Percentiles rank a stretch among this genome's conserved stretches.
These are phyloP conservation scores for Aspergillus flavus DNA, from an alignment of 2,329 filamentous ascomycete genomes.

Conservation along the genomic window DNA sequence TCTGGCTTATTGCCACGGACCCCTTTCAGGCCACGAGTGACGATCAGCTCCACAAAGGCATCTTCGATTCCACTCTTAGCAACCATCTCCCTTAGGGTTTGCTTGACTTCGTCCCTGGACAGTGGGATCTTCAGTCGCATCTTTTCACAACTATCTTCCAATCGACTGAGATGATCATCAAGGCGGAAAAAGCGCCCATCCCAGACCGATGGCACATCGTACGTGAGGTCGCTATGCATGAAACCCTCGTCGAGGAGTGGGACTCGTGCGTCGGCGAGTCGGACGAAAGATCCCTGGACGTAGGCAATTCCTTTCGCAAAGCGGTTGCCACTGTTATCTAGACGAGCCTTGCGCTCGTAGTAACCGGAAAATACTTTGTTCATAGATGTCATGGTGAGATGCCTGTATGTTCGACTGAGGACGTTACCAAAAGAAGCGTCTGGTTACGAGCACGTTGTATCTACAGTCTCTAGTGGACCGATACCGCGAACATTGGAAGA, in stretches of 20 bases:
- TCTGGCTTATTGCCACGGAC: conserved; percentile 41
- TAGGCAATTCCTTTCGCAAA: conserved; percentile 52
- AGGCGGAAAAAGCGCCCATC: conserved; percentile 56
- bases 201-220: conserved; percentile 57
- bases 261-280: conserved; percentile 52
- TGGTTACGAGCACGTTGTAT: not conserved
- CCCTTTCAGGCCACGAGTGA: conserved; percentile 52
- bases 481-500: not conserved
- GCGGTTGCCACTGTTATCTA: conserved; percentile 41
- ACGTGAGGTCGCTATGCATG: conserved; percentile 55
- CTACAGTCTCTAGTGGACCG: not conserved
- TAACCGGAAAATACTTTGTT: conserved; percentile 47
- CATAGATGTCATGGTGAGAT: conserved; percentile 47
- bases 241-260: conserved; percentile 57
- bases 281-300: conserved; percentile 48
- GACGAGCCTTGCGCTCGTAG: conserved; percentile 29
- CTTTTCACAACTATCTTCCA: conserved; percentile 50
- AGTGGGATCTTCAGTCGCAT: conserved; percentile 50
- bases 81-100: conserved; percentile 49
- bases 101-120: conserved; percentile 43
- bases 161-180: conserved; percentile 51
- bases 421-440: not conserved
- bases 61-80: conserved; percentile 51
- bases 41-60: conserved; percentile 55
- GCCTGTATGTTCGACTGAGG: not conserved